phyloP scores from a whole-genome alignment of 768 basidiomycete genomes.

The Boletus coccyginus region DNA sequence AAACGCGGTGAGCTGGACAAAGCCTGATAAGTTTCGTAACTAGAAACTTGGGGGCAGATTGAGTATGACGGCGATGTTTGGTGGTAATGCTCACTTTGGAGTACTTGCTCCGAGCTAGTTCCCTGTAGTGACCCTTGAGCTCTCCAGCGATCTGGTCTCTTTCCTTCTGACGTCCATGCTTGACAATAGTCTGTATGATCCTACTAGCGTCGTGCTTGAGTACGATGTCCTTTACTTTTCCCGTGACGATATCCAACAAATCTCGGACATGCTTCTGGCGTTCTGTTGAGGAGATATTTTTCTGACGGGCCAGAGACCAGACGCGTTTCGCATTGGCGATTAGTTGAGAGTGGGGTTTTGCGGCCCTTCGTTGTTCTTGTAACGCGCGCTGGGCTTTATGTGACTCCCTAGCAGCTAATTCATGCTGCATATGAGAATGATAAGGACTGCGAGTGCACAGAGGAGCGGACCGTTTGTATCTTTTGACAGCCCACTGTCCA shows the following conservation, averaged over 20 bases:
- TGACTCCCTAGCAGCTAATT: slow-evolving; percentile 59
- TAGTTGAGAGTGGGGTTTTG: slow-evolving; percentile 73
- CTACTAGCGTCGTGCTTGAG: slow-evolving; percentile 91
- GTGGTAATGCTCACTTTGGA: slow-evolving; percentile 64
- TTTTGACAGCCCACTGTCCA: slow-evolving; percentile 35
- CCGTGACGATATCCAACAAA: slow-evolving; percentile 75
- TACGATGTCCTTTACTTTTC: slow-evolving; percentile 80
- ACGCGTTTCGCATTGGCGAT: slow-evolving; percentile 70
- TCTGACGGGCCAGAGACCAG: slow-evolving; percentile 75
- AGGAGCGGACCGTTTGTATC: slow-evolving; percentile 57
- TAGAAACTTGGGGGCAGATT: slow-evolving; percentile 53
- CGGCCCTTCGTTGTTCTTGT: slow-evolving; percentile 65
- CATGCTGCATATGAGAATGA: slow-evolving; percentile 5
- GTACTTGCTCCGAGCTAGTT: slow-evolving; percentile 83
- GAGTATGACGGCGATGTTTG: neutral
- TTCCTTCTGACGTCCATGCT: slow-evolving; percentile 71
- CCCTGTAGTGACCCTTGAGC: slow-evolving; percentile 75
- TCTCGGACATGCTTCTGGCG: slow-evolving; percentile 71
- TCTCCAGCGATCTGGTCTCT: slow-evolving; percentile 80
- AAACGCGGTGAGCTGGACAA: slow-evolving; percentile 69
- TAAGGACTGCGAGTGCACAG: neutral
- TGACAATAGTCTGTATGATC: slow-evolving; percentile 80
- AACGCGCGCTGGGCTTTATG: slow-evolving; percentile 70
- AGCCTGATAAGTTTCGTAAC: slow-evolving; percentile 76
- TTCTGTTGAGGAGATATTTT: slow-evolving; percentile 64